Evolutionary conservation across 768 basidiomycete genomes (phyloP), one percentile per base, ranked within the genome.

Genomic region (Agaricus bisporus): DNA sequence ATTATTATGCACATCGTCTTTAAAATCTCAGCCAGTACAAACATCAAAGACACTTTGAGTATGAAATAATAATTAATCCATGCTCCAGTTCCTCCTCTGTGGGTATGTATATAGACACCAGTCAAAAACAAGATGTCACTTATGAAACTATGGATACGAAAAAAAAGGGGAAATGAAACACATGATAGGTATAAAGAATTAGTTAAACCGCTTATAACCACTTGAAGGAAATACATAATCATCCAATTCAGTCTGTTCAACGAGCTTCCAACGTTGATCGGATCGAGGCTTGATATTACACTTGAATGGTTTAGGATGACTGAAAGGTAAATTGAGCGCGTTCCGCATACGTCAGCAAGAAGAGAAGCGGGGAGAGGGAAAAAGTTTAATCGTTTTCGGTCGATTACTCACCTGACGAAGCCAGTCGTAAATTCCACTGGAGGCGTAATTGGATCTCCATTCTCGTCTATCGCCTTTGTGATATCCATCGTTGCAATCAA

Each of bases 281-380:
- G 67, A 72, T 49, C 79, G 76, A 32, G 78, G 73, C 39, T 63
- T 69, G 51, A 82, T 78, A 46, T 61, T 59, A 58, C 76, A 81
- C 36, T 52, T 62, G 63, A 80, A 80, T 41, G 74, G 74, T 59
- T 75, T 73, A 44, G 79, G 78, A 64, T 81, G 79, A 51, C 80
- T 82, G 55, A 10, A 26, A 49, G 38, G 29, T 41, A 10, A 22
- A 22, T 26, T 42, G 37, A 22, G 6, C 20, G 37, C 22, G n/a
- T 60, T 17, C 20, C 14, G 18, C 29, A 49, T 32, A 32, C 32
- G 32, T 35, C 25, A 49, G 44, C 32, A 37, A 37, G 37, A 49
- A 18, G 43, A 35, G 51, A 18, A 36, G 18, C 18, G n/a, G 39
- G 36, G 46, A 7, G 32, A 32, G 32, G 32, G 32, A 22, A 22